These are phyloP conservation scores for Decorospora gaudefroyi DNA, from an alignment of 2,329 filamentous ascomycete species.

Conservation along the genomic window DNA sequence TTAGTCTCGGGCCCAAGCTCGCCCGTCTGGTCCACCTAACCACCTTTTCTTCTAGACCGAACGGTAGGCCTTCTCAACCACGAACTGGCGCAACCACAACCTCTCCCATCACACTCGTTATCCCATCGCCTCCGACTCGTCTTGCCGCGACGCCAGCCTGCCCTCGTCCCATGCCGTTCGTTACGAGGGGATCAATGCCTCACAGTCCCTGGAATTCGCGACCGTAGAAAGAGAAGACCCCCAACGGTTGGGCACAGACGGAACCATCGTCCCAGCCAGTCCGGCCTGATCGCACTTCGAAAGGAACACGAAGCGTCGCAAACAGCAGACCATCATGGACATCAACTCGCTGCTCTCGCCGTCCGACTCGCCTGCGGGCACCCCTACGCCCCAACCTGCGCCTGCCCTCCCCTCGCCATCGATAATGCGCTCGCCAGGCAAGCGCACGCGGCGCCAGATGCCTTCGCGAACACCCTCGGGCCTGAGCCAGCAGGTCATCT, in stretches of 20 bases:
- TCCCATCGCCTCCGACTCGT: conserved; percentile 15
- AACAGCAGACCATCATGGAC: conserved; percentile 49
- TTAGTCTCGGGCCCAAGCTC: conserved; percentile 34
- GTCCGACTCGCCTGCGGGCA: conserved; percentile 50
- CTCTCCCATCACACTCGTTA: conserved; percentile 20
- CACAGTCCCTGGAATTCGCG: conserved; percentile 24
- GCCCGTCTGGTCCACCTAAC: conserved; percentile 19
- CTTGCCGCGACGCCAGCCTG: conserved; percentile 14
- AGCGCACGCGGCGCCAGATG: conserved; percentile 41
- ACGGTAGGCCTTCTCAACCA: conserved; percentile 14
- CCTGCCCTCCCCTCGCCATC: conserved; percentile 34
- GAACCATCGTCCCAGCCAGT: no score
- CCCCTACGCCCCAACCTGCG: conserved; percentile 41
- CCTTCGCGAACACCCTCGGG: conserved; percentile 50
- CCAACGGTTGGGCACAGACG: no score
- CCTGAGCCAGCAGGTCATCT: conserved; percentile 51
- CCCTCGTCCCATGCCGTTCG: conserved; percentile 31
- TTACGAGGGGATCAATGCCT: conserved; percentile 19
- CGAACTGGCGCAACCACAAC: conserved; percentile 21
- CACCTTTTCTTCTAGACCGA: conserved; percentile 32
- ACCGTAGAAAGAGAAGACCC: conserved; percentile 10
- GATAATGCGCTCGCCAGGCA: conserved; percentile 37
- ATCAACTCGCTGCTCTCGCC: conserved; percentile 57
- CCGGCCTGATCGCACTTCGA: conserved; percentile 1
- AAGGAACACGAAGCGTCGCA: conserved; percentile 4